Conservation (phyloP, 169 alveolate genomes). For the Plasmodium vivax region DNA sequence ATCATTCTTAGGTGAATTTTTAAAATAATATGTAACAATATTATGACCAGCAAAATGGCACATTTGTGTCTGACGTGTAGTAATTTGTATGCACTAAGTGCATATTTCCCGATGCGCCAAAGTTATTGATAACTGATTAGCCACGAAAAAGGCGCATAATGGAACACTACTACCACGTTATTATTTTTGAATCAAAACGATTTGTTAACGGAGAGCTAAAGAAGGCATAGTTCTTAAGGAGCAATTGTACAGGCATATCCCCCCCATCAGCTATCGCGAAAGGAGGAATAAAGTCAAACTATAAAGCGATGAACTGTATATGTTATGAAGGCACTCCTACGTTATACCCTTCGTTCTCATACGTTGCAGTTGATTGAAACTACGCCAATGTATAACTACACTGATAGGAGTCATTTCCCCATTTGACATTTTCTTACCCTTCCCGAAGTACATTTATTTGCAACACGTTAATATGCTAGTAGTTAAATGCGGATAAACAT, state of each 20-base stretch:
- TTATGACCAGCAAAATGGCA: neutral
- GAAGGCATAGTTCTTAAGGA: neutral
- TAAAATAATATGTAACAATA: neutral
- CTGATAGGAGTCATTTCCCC: neutral
- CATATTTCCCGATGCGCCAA: no score
- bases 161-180: no score
- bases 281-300: neutral
- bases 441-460: neutral
- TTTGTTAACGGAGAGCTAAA: neutral
- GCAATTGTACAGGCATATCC: neutral
- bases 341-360: neutral
- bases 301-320: neutral
- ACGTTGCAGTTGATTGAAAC: neutral
- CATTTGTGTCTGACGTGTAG: neutral
- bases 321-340: neutral
- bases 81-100: no score
- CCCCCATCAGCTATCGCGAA: neutral
- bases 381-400: neutral
- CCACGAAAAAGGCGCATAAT: no score
- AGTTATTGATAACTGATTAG: no score
- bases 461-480: no score
- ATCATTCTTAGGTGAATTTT: neutral
- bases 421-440: neutral
- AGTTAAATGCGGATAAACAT: neutral
- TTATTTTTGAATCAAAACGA: neutral